A percentile compares a stretch with the other conserved stretches of the same genome.
Evolutionary conservation across 2,329 filamentous ascomycete species (phyloP).

Genomic region (Pezicula neosporulosa): DNA sequence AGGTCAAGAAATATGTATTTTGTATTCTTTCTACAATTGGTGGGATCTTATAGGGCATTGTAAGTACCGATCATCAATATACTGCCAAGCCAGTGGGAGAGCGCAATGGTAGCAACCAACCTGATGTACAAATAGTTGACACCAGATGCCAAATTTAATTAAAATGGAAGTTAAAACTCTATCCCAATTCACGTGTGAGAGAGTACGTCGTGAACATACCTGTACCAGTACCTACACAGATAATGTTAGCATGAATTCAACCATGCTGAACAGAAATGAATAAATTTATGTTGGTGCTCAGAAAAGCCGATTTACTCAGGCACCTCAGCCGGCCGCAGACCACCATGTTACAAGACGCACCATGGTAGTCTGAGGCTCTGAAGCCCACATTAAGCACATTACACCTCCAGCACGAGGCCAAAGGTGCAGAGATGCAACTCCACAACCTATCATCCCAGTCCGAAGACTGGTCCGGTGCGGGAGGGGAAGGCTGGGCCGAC

Average conservation of each 20-base stretch:
- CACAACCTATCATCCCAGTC: slow-evolving; percentile 69
- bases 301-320: slow-evolving; percentile 70
- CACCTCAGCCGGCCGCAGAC: slow-evolving; percentile 54
- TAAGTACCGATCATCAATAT: too few relatives aligned
- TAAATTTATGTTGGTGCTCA: slow-evolving; percentile 38
- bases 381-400: slow-evolving; percentile 55
- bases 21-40: too few relatives aligned
- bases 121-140: too few relatives aligned
- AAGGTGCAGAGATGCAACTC: slow-evolving; percentile 51
- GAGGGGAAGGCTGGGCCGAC: slow-evolving; percentile 68
- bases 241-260: slow-evolving; percentile 2
- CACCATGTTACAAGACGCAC: slow-evolving; percentile 55
- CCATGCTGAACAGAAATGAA: neutral
- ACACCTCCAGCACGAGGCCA: slow-evolving; percentile 19
- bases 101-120: too few relatives aligned
- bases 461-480: slow-evolving; percentile 58
- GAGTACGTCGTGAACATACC: too few relatives aligned
- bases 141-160: too few relatives aligned
- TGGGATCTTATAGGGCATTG: too few relatives aligned
- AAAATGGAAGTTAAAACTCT: too few relatives aligned
- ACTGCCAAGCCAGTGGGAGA: too few relatives aligned
- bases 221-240: too few relatives aligned
- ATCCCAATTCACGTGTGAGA: too few relatives aligned
- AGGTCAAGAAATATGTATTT: too few relatives aligned
- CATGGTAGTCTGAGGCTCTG: slow-evolving; percentile 45